Evolutionary conservation across 208 protist genomes (phyloP).

Genomic region (Trypanosoma avium): DNA sequence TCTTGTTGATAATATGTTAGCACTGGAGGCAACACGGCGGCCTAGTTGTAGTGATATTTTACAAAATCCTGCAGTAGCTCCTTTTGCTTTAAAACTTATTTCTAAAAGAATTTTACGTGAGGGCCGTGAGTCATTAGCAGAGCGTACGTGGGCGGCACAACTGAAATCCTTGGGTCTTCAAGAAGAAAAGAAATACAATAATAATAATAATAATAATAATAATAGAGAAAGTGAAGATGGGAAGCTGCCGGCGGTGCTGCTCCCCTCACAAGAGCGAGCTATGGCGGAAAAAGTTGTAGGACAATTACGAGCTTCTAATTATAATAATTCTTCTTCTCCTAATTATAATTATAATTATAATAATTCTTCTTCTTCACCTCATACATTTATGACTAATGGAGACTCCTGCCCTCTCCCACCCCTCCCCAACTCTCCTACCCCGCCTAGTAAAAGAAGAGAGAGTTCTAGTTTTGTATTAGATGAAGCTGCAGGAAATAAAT

Average conservation of each 20-base stretch:
- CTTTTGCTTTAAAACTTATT: conserved; percentile 44
- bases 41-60: conserved; percentile 76
- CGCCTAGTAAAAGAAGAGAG: too few species aligned
- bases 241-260: conserved; percentile 27
- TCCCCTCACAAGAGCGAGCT: conserved; percentile 51
- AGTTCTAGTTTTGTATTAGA: too few species aligned
- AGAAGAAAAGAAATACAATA: too few species aligned
- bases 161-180: too few species aligned
- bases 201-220: not conserved
- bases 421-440: too few species aligned
- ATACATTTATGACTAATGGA: not conserved
- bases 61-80: conserved; percentile 41
- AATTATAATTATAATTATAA: too few species aligned
- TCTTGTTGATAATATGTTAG: conserved; percentile 65
- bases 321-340: too few species aligned
- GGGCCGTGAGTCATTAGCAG: conserved; percentile 25
- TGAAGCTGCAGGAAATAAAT: not conserved
- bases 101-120: conserved; percentile 32
- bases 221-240: conserved; percentile 29
- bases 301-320: conserved; percentile 13
- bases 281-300: conserved; percentile 21
- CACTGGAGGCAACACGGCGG: conserved; percentile 43
- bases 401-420: not conserved
- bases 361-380: not conserved
- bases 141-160: conserved; percentile 39